Conservation (phyloP, 2,329 filamentous ascomycete genomes). For the Ceratocystis huliohia region DNA sequence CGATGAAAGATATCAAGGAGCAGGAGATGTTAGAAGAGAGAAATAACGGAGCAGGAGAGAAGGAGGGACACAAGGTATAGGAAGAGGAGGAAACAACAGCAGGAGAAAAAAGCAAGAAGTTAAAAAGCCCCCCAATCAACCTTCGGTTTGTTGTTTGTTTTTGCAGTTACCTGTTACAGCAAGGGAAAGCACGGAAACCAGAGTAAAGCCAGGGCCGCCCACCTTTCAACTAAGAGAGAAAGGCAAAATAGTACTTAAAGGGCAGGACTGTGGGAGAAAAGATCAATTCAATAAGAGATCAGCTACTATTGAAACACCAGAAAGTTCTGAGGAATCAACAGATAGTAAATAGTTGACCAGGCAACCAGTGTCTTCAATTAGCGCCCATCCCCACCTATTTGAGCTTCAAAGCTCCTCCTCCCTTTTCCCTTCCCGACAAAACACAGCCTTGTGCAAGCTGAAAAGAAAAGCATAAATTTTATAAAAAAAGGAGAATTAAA, state of each 20-base stretch:
- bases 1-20: conserved; percentile 2
- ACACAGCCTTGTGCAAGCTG: conserved; percentile 2
- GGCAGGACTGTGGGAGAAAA: background rate
- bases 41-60: background rate
- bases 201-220: background rate
- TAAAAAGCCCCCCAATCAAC: background rate
- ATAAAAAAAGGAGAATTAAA: background rate
- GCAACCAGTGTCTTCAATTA: conserved; percentile 12
- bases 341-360: conserved; percentile 13
- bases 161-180: background rate
- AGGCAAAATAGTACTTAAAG: background rate
- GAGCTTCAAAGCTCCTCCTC: conserved; percentile 10
- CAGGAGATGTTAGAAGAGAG: background rate
- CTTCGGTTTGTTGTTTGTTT: conserved; percentile 8
- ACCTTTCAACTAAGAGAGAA: background rate
- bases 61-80: background rate
- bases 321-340: conserved; percentile 7
- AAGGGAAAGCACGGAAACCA: conserved; percentile 4
- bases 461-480: background rate
- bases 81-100: background rate
- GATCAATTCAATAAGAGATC: background rate
- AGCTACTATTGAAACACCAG: conserved; percentile 6
- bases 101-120: background rate
- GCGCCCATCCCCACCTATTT: conserved; percentile 9
- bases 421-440: background rate